Conservation (phyloP, 257 asterid species). For the Gardenia jasminoides region DNA sequence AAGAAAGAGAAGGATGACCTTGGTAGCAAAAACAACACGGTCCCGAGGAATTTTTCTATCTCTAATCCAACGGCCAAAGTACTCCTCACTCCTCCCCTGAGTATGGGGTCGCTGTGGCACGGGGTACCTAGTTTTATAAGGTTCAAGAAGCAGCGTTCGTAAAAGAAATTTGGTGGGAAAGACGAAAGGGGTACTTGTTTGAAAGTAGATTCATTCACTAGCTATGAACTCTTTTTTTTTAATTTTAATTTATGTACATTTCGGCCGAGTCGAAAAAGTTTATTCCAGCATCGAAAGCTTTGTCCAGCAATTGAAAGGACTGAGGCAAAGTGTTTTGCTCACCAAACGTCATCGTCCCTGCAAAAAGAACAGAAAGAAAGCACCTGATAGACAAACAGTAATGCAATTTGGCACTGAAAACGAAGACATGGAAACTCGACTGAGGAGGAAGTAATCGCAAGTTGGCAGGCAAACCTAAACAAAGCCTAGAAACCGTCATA, state of each 20-base stretch:
- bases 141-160: neutral
- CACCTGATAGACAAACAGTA: neutral
- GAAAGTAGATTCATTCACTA: no score
- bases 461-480: constrained; percentile 50
- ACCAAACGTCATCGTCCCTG: constrained; percentile 88
- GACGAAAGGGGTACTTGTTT: no score
- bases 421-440: neutral
- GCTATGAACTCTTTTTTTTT: no score
- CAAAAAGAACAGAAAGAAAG: neutral
- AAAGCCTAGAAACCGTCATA: constrained; percentile 64
- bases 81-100: constrained; percentile 88
- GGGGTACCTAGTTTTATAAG: constrained; percentile 57
- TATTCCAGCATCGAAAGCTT: constrained; percentile 71
- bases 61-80: constrained; percentile 45
- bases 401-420: neutral
- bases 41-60: constrained; percentile 56
- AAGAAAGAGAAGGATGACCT: constrained; percentile 34
- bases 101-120: constrained; percentile 84
- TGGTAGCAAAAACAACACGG: constrained; percentile 66
- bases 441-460: neutral
- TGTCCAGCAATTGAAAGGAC: constrained; percentile 72
- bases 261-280: constrained; percentile 88
- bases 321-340: constrained; percentile 64
- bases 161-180: no score
- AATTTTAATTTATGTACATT: constrained; percentile 37